Evolutionary conservation across 441 rosid genomes (phyloP).

Genomic region (Aleurites moluccanus): DNA sequence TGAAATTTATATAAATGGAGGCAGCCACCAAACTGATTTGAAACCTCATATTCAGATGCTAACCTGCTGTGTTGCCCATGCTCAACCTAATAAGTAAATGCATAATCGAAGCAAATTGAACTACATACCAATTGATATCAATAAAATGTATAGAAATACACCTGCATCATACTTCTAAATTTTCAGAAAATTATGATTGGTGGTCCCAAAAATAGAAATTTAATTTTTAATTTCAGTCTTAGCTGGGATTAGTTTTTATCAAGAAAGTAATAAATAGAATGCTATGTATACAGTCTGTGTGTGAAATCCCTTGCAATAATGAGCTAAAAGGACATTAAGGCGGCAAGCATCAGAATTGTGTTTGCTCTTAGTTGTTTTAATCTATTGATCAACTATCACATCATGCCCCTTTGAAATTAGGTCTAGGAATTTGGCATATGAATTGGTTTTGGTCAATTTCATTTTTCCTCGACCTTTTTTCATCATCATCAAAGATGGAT

Average conservation of each 20-base stretch:
- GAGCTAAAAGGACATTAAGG: conserved; percentile 5
- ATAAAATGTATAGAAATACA: not conserved
- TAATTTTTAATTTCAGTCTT: not conserved
- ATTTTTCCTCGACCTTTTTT: conserved; percentile 31
- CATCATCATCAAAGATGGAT: conserved; percentile 29
- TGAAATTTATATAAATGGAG: conserved; percentile 9
- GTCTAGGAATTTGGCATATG: conserved; percentile 40
- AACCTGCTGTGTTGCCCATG: not conserved
- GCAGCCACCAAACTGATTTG: conserved; percentile 20
- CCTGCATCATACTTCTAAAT: not conserved
- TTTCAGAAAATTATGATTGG: not conserved
- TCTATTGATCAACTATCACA: conserved; percentile 28
- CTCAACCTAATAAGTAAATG: conserved; percentile 6
- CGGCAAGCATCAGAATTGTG: conserved; percentile 13
- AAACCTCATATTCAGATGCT: not conserved
- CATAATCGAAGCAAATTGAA: not conserved
- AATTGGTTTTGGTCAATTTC: conserved; percentile 33
- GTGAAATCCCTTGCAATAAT: not conserved
- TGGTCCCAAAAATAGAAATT: conserved; percentile 1
- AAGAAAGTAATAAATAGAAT: not conserved
- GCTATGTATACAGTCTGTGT: not conserved
- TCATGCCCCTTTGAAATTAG: conserved; percentile 41
- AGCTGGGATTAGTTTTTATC: not conserved
- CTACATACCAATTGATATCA: conserved; percentile 5
- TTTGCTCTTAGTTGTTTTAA: conserved; percentile 20